Evolutionary conservation across 169 alveolate genomes (phyloP), one percentile per base, ranked within the genome.

Genomic region (Plasmodium vinckei): DNA sequence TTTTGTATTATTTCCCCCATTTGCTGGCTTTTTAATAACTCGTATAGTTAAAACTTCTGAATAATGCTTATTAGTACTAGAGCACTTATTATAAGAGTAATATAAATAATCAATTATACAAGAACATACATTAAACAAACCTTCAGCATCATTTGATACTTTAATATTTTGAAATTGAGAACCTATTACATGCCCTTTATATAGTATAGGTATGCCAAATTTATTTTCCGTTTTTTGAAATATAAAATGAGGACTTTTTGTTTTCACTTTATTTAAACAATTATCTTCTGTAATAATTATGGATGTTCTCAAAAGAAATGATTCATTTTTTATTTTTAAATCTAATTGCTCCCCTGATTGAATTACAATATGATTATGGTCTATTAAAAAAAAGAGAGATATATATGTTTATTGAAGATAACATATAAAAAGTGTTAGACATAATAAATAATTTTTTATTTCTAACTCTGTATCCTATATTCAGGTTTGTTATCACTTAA

Each of bases 111-210:
- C 69, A 17, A 63, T 27, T 9, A 63, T 9, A 21, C 88, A 77
- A 6, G 88, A 61, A n/a, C 88, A 77, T 7, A 77, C 77, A 69
- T 46, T 77, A 77, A 46, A 77, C n/a, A 77, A 51, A 13, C 88
- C 88, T 77, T 77, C 69, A 54, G 57, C 88, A 17, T 77, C 47
- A 49, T 77, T 27, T 4, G 47, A 15, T 21, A 77, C 88, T 63
- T 77, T 51, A 63, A 77, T 77, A 44, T 77, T 64, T 77, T 77
- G 63, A 64, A 77, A 63, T 46, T 42, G 46, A 46, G 68, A 39
- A 56, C 88, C 88, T 25, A 77, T 77, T 77, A 77, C 44, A 63
- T 77, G 77, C 7, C 88, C 88, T 57, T 47, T 77, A 25, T 77
- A 68, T 68, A 77, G 64, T 77, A 77, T 64, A 17, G 88, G 88